phyloP scores from a whole-genome alignment of 2,329 filamentous ascomycete species.

The Hypoxylon sp. region DNA sequence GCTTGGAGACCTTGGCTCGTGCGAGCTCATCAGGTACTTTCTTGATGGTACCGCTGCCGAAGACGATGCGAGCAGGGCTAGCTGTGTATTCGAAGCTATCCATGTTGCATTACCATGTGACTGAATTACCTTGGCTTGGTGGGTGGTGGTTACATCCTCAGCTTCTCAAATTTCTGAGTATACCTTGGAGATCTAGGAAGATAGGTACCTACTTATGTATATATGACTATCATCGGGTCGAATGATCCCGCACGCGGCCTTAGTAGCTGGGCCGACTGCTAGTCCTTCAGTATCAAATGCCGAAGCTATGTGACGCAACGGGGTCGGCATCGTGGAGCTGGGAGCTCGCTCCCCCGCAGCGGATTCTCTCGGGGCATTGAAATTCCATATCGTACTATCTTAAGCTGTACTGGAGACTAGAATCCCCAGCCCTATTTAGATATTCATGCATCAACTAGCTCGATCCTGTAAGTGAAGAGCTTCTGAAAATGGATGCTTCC shows the following conservation, averaged over 20 bases:
- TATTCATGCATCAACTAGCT: too few relatives aligned
- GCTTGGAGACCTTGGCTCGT: conserved; percentile 56
- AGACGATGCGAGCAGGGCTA: conserved; percentile 61
- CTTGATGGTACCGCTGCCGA: conserved; percentile 62
- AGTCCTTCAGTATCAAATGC: conserved; percentile 25
- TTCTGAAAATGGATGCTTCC: not conserved
- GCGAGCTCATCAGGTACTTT: conserved; percentile 54
- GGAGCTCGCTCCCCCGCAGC: conserved; percentile 27
- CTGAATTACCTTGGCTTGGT: too few relatives aligned
- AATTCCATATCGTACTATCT: too few relatives aligned
- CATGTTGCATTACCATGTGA: too few relatives aligned
- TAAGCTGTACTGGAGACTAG: too few relatives aligned
- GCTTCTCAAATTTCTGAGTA: too few relatives aligned
- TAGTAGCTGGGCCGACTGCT: not conserved
- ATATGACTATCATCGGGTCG: conserved; percentile 13
- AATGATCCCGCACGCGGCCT: conserved; percentile 9
- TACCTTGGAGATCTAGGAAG: not conserved
- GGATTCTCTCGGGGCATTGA: conserved; percentile 2
- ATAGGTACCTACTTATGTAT: not conserved
- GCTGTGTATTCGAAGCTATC: conserved; percentile 64
- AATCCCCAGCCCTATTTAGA: not conserved
- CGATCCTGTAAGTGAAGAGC: too few relatives aligned
- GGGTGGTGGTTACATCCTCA: too few relatives aligned
- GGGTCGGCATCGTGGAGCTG: conserved; percentile 19
- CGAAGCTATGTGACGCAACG: conserved; percentile 24